Evolutionary conservation across 164 flowering plant genomes (phyloP), one percentile per base, ranked within the genome.

Genomic region (Magnolia officinalis): DNA sequence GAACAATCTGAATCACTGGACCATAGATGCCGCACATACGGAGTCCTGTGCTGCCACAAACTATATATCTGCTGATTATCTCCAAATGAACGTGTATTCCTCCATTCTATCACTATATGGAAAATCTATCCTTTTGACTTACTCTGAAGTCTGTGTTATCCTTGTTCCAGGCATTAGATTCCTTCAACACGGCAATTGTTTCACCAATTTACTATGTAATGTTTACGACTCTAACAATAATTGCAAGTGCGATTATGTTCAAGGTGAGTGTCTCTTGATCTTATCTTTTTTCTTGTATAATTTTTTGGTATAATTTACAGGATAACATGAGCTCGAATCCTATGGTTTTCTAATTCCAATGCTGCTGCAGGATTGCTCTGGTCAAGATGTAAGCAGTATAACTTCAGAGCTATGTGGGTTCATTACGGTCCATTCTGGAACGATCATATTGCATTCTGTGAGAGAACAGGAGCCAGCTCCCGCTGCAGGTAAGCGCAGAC

Each of bases 371-470:
- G 98, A 94, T 76, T 92, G 97, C 93, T 85, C 90, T n/a, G 95
- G 90, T 52, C 98, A 92, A 80, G 69, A 83, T 82, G 89, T 71
- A 4, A 91, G 92, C 81, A 89, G 93, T 82, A 88, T 94, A 85
- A 87, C 89, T 59, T 94, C 98, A 77, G 98, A 92, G 81, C 72
- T 94, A 74, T 94, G 98, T 83, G 98, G 98, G 72, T 92, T 94
- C 74, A 88, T 91, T 75, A 92, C 92, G 8, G 91, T 94, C 50
- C 90, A 92, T 67, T 85, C 94, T 49, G 98, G 98, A 80, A 94
- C 98, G 64, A 81, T 91, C 75, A 87, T 94, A 78, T 85, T 94
- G 81, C 98, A 94, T 77, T 73, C 89, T 37, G 92, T 93, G 11
- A 88, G 86, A 84, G 93, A 94, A 76, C 89, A 85, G 75, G 97